Base-by-base conservation (phyloP, 257 asterid genomes). In the Solanum paucissectum region DNA sequence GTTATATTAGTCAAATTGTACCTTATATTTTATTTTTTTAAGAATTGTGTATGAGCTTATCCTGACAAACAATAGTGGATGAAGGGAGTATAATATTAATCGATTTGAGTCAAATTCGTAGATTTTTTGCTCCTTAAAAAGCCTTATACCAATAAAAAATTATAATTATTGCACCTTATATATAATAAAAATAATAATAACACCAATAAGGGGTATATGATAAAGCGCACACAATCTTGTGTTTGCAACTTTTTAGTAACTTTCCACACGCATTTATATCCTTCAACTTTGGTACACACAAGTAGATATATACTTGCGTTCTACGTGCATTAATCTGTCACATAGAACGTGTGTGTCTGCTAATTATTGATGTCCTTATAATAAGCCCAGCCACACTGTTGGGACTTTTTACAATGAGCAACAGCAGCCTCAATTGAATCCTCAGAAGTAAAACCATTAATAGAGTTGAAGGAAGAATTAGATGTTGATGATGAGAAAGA, bases 351-450 rank as follows among this genome's bases (percentile, higher is more conserved):
- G 23, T 16, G 23, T 52, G 9, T 52, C 9, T 3, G 23, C 62
- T 52, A 52, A 52, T 52, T 52, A 18, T 52, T 6, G 62, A 6
- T 52, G 62, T 6, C 62, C n/a, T 52, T 52, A 52, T 60, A 60
- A 52, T 60, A 60, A 23, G 29, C 12, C 69, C 69, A 62, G 5
- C 69, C 29, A 62, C 29, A 62, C 32, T 62, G 29, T 23, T 62
- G 76, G 33, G 96, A 92, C 27, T 88, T 92, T 89, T 94, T 93
- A 93, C 97, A 94, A 71, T 94, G 94, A 84, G 94, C 97, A 89
- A 94, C 92, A 83, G 95, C 95, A 13, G 93, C 96, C 83, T 94
- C 91, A 87, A 94, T 93, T 3, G 95, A 93, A 3, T 91, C 77
- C 84, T 94, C 96, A 37, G 11, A 42, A 4, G 89, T 91, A 2